These are phyloP conservation scores for Phanerochaete sordida DNA, from an alignment of 768 basidiomycete species.

Conservation along the genomic window DNA sequence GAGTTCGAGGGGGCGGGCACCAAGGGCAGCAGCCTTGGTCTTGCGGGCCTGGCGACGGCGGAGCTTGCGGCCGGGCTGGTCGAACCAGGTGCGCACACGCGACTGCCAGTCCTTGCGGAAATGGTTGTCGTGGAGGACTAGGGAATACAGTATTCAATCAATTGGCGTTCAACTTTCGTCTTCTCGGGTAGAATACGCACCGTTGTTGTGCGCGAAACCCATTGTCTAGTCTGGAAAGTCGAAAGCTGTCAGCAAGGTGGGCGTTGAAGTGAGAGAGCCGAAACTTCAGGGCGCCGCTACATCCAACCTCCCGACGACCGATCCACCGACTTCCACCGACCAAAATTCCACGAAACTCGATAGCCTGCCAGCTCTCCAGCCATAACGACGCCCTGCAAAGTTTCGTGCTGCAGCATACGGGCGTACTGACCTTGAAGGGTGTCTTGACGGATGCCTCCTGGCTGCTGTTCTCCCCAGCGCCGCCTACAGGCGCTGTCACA, in stretches of 20 bases:
- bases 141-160: slow-evolving; percentile 3
- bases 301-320: slow-evolving; percentile 20
- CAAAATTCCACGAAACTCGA: slow-evolving; percentile 12
- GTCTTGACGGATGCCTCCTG: slow-evolving; percentile 26
- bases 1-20: slow-evolving; percentile 86
- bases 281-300: slow-evolving; percentile 18
- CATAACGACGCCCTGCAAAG: slow-evolving; percentile 19
- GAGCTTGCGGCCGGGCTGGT: slow-evolving; percentile 98
- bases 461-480: neutral
- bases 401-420: slow-evolving; percentile 17
- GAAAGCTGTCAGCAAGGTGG: slow-evolving; percentile 17
- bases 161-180: neutral
- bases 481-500: slow-evolving; percentile 2
- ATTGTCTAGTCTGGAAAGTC: slow-evolving; percentile 48
- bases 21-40: slow-evolving; percentile 84
- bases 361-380: slow-evolving; percentile 6
- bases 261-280: slow-evolving; percentile 1
- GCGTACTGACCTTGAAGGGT: slow-evolving; percentile 34
- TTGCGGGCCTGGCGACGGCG: slow-evolving; percentile 91
- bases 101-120: slow-evolving; percentile 99
- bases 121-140: slow-evolving; percentile 90
- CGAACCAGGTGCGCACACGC: slow-evolving; percentile 96
- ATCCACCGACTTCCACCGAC: slow-evolving; percentile 21
- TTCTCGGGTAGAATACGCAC: slow-evolving; percentile 33
- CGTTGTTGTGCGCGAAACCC: slow-evolving; percentile 83